Evolutionary conservation across 2,329 filamentous ascomycete species (phyloP).

Genomic region (Hymenoscyphus linearis): DNA sequence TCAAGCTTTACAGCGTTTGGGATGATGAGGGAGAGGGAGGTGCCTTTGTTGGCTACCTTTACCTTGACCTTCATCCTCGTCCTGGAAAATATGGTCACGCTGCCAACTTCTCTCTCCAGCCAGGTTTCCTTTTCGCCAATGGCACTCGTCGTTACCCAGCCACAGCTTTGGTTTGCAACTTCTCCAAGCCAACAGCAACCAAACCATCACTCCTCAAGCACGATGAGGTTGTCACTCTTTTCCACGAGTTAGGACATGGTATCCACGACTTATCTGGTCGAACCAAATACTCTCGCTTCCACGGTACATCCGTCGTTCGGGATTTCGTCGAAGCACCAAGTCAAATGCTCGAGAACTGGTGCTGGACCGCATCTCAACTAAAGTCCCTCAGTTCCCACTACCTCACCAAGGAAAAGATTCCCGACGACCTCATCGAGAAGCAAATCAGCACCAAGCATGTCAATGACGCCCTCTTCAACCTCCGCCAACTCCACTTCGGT

Average conservation of each 20-base stretch:
- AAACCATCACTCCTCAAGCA: conserved; percentile 79
- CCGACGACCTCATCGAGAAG: conserved; percentile 68
- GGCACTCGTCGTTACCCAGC: conserved; percentile 70
- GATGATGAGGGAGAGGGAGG: conserved; percentile 66
- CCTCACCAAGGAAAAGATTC: conserved; percentile 62
- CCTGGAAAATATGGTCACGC: conserved; percentile 81
- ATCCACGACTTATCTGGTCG: conserved; percentile 64
- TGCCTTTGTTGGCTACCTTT: conserved; percentile 75
- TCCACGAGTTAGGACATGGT: conserved; percentile 71
- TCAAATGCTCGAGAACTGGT: conserved; percentile 74
- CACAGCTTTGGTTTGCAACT: conserved; percentile 80
- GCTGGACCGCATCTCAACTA: conserved; percentile 62
- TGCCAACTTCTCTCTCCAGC: conserved; percentile 78
- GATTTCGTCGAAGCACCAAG: conserved; percentile 69
- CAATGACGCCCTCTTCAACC: conserved; percentile 73
- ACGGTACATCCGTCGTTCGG: conserved; percentile 59
- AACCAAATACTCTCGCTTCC: conserved; percentile 59
- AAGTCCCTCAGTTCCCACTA: conserved; percentile 69
- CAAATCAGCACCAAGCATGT: conserved; percentile 74
- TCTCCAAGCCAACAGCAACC: conserved; percentile 70
- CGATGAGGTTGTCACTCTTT: conserved; percentile 75
- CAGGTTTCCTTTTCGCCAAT: conserved; percentile 61
- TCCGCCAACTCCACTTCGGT: conserved; percentile 74
- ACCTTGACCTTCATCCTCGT: conserved; percentile 74
- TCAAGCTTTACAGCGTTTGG: conserved; percentile 80